Conservation (phyloP, 768 basidiomycete species). For the Calocybe indica region DNA sequence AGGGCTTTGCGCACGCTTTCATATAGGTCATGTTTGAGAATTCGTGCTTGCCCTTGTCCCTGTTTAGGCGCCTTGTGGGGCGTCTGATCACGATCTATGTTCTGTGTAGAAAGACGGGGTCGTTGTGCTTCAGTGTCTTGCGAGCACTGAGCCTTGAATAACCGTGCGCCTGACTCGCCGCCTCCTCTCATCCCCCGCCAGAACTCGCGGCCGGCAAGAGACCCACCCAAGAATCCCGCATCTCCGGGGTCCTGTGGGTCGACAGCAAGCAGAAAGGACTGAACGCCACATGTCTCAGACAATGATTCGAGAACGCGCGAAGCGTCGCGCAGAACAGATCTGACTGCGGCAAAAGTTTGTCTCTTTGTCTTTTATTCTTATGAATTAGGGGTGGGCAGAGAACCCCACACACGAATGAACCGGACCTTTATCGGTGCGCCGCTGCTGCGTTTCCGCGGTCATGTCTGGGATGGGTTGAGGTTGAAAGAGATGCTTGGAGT, state of each 20-base stretch:
- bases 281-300: constrained; percentile 39
- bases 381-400: constrained; percentile 7
- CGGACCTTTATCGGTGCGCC: constrained; percentile 11
- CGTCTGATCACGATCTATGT: constrained; percentile 8
- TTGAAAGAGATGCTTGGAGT: constrained; percentile 51
- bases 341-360: constrained; percentile 27
- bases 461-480: constrained; percentile 8
- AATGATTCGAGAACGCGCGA: constrained; percentile 54
- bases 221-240: constrained; percentile 59
- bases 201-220: constrained; percentile 54
- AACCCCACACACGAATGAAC: constrained; percentile 7
- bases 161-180: constrained; percentile 49
- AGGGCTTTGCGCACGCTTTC: constrained; percentile 46
- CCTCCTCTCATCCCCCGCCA: constrained; percentile 59
- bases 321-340: constrained; percentile 38
- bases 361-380: constrained; percentile 1
- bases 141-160: constrained; percentile 44
- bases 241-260: constrained; percentile 42
- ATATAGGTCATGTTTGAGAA: constrained; percentile 52
- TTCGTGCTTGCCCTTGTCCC: constrained; percentile 24
- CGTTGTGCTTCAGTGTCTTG: constrained; percentile 17
- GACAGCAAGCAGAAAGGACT: constrained; percentile 59
- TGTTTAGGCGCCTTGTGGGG: constrained; percentile 10
- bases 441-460: neutral
- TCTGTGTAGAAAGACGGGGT: constrained; percentile 5